Evolutionary conservation across 73 alveolate genomes (phyloP), one percentile per base, ranked within the genome.

Genomic region (Effrenium voratum): DNA sequence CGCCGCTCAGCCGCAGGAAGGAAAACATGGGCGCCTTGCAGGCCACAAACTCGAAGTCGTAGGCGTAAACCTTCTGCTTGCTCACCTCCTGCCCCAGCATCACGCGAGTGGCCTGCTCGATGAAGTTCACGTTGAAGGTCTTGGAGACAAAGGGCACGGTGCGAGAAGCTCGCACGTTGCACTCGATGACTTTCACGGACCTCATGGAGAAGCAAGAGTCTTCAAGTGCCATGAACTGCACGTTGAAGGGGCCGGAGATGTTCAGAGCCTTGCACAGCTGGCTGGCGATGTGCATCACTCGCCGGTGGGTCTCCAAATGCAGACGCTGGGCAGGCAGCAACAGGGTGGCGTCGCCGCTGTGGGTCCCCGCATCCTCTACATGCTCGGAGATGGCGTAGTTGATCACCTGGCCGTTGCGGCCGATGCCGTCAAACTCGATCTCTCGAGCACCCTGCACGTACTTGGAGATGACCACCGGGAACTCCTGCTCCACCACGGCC

Each of bases 401-500:
- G 88, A 93, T 59, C 66, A 93, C 87, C 45, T 93, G 93, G 38
- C 99, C 99, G 46, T 68, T 55, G 60, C 87, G 66, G 44, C 93
- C 99, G 43, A 93, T 87, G 45, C 93, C 99, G 57, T 93, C 99
- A n/a, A 93, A 75, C 88, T 93, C 99, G 59, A 93, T 80, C 99
- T 93, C 99, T 79, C 98, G 47, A 47, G 99, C 99, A 57, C 75
- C 83, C 75, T 93, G 88, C 76, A 93, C 60, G 88, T 93, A 93
- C 93, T 93, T 93, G 75, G 99, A 93, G 66, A 93, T 93, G 87
- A 93, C 99, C 99, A 93, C 99, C 2, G 99, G 99, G 77, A n/a
- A 44, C 47, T 93, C 99, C 46, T 79, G 85, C 57, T 66, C 92
- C 6, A 93, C 98, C 92, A 92, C 98, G 2, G 98, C 90, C 6